phyloP scores from a whole-genome alignment of 768 basidiomycete species.

The Lanmaoa pseudosensibilis region DNA sequence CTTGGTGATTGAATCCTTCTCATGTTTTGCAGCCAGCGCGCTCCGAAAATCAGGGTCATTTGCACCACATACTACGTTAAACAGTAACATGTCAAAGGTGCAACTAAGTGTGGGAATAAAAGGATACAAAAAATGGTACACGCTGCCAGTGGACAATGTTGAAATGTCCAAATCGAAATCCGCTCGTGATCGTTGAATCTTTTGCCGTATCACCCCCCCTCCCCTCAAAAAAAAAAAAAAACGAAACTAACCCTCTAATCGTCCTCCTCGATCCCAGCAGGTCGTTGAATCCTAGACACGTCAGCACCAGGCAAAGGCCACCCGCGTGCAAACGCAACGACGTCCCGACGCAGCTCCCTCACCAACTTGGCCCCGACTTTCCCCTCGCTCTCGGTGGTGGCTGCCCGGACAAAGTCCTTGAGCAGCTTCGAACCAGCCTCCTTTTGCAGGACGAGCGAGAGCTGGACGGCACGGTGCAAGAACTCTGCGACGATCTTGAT shows the following conservation, averaged over 20 bases:
- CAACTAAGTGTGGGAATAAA: neutral
- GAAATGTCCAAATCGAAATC: slow-evolving; percentile 30
- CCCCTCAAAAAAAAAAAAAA: too few species aligned
- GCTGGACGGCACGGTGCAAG: slow-evolving; percentile 92
- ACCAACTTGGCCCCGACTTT: slow-evolving; percentile 72
- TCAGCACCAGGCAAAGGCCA: slow-evolving; percentile 95
- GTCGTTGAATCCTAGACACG: slow-evolving; percentile 46
- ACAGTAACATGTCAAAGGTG: neutral
- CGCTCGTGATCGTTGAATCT: slow-evolving; percentile 57
- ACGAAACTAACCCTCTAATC: slow-evolving; percentile 40
- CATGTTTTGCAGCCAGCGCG: neutral
- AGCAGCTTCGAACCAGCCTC: slow-evolving; percentile 93
- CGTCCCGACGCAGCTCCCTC: slow-evolving; percentile 74
- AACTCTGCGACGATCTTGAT: slow-evolving; percentile 85
- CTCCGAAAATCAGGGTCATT: neutral
- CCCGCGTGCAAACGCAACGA: slow-evolving; percentile 73
- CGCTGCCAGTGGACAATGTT: slow-evolving; percentile 28
- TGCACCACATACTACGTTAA: neutral
- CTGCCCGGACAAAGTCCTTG: slow-evolving; percentile 91
- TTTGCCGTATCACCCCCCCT: too few species aligned
- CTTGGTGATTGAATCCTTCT: too few species aligned
- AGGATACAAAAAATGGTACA: neutral
- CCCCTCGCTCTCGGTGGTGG: slow-evolving; percentile 65
- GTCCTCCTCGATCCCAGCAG: slow-evolving; percentile 64
- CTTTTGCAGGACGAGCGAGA: slow-evolving; percentile 85